Percentiles rank a stretch among this genome's conserved stretches.
Evolutionary conservation across 1,284 basidiomycete genomes (phyloP).

Genomic region (Moesziomyces sp.): DNA sequence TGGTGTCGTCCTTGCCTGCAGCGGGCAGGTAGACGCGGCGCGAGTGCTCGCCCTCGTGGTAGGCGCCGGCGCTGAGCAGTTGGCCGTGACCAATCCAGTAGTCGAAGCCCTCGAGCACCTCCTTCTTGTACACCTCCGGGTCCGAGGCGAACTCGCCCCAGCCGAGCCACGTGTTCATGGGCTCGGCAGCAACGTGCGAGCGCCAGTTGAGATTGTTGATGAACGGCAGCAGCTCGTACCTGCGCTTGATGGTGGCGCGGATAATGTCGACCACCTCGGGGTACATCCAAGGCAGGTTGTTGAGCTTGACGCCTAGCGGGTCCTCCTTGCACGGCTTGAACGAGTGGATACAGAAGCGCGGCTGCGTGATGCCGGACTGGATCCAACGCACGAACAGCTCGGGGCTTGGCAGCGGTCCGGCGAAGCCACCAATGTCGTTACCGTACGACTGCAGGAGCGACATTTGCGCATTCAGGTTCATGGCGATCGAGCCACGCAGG

Average conservation of each 20-base stretch:
- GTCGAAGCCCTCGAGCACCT: constrained; percentile 69
- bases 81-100: constrained; percentile 70
- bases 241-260: constrained; percentile 68
- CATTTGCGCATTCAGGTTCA: constrained; percentile 67
- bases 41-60: constrained; percentile 65
- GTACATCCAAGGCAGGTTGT: constrained; percentile 71
- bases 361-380: constrained; percentile 67
- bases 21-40: constrained; percentile 69
- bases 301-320: constrained; percentile 65
- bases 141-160: constrained; percentile 69
- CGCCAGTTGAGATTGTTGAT: constrained; percentile 68
- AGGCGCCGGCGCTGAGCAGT: constrained; percentile 68
- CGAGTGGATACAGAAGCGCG: constrained; percentile 66
- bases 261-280: constrained; percentile 69
- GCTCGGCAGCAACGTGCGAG: constrained; percentile 67
- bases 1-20: constrained; percentile 48
- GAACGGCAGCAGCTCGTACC: constrained; percentile 69
- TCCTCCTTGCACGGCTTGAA: constrained; percentile 70
- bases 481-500: constrained; percentile 68
- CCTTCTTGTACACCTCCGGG: constrained; percentile 66
- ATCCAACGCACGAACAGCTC: constrained; percentile 70
- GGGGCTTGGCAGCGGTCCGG: constrained; percentile 68
- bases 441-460: constrained; percentile 63
- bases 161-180: constrained; percentile 69
- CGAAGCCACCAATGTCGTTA: constrained; percentile 70